phyloP scores from a whole-genome alignment of 352 stramenopile genomes.

The Globisporangium barbulae region DNA sequence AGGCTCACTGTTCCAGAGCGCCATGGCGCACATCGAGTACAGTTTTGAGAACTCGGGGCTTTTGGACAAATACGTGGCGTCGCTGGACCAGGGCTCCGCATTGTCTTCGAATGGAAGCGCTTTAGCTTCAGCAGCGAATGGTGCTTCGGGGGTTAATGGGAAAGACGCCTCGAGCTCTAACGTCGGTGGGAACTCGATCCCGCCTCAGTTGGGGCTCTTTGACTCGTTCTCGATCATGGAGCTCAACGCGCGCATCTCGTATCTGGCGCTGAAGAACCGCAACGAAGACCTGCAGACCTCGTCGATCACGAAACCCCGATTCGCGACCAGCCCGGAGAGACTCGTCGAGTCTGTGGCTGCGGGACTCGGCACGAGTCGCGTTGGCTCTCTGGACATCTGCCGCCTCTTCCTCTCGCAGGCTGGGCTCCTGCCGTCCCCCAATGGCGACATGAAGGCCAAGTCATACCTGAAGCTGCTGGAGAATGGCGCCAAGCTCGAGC shows the following conservation, averaged over 20 bases:
- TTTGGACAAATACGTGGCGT: constrained; percentile 76
- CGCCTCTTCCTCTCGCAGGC: constrained; percentile 79
- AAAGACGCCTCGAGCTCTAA: constrained; percentile 18
- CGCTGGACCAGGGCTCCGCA: constrained; percentile 45
- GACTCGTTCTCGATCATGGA: constrained; percentile 88
- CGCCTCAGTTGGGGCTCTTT: constrained; percentile 74
- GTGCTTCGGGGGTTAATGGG: constrained; percentile 4
- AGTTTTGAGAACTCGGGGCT: constrained; percentile 66
- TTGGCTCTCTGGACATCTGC: constrained; percentile 74
- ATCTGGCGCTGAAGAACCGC: constrained; percentile 45
- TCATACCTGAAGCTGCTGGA: constrained; percentile 65
- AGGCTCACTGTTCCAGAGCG: constrained; percentile 66
- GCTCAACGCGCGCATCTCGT: constrained; percentile 74
- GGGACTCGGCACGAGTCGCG: constrained; percentile 38
- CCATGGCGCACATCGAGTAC: constrained; percentile 64
- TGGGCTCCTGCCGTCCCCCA: constrained; percentile 56
- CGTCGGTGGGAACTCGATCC: constrained; percentile 29
- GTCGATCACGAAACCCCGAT: constrained; percentile 38
- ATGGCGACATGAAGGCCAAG: constrained; percentile 54
- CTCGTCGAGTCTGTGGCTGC: constrained; percentile 28
- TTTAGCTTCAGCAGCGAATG: constrained; percentile 1
- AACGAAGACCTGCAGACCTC: constrained; percentile 35
- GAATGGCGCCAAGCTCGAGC: constrained; percentile 70
- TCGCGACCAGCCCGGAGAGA: constrained; percentile 24
- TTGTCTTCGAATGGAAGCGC: neutral